A percentile compares a stretch with the other conserved stretches of the same genome.
phyloP scores from a whole-genome alignment of 1,284 basidiomycete genomes.

The Cryptococcus sp. region DNA sequence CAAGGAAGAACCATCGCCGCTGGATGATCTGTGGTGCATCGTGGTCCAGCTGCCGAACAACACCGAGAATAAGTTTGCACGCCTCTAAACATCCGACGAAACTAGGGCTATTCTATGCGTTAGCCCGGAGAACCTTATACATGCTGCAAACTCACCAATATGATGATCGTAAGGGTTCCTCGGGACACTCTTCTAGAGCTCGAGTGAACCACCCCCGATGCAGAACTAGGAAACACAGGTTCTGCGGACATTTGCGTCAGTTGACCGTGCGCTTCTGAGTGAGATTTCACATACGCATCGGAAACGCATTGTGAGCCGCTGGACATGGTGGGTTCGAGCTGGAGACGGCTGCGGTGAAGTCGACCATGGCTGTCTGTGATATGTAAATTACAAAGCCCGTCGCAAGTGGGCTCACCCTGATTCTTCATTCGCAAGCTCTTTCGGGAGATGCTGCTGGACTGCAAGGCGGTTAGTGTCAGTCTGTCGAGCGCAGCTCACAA shows the following conservation, averaged over 20 bases:
- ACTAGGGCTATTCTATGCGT: constrained; percentile 9
- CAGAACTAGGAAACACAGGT: constrained; percentile 20
- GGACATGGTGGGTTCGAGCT: constrained; percentile 5
- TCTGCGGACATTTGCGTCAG: not conserved
- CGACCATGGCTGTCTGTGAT: too few species aligned
- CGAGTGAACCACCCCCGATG: constrained; percentile 33
- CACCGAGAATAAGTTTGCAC: constrained; percentile 18
- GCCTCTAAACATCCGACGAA: constrained; percentile 30
- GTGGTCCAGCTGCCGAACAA: constrained; percentile 6
- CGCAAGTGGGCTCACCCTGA: constrained; percentile 4
- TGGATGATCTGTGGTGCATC: constrained; percentile 6
- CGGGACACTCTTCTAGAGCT: constrained; percentile 29
- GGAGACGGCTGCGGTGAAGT: too few species aligned
- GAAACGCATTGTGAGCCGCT: constrained; percentile 9
- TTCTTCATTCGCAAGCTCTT: constrained; percentile 8
- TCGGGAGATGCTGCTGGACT: constrained; percentile 17
- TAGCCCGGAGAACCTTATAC: not conserved
- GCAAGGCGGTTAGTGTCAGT: too few species aligned
- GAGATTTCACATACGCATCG: constrained; percentile 7
- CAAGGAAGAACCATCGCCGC: constrained; percentile 21
- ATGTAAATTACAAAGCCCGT: too few species aligned
- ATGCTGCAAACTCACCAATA: constrained; percentile 15
- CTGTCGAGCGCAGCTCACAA: constrained; percentile 14
- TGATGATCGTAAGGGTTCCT: constrained; percentile 25
- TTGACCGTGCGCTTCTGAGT: not conserved